phyloP scores from a whole-genome alignment of 179 eudicot genomes.

The Heliamphora pulchella region DNA sequence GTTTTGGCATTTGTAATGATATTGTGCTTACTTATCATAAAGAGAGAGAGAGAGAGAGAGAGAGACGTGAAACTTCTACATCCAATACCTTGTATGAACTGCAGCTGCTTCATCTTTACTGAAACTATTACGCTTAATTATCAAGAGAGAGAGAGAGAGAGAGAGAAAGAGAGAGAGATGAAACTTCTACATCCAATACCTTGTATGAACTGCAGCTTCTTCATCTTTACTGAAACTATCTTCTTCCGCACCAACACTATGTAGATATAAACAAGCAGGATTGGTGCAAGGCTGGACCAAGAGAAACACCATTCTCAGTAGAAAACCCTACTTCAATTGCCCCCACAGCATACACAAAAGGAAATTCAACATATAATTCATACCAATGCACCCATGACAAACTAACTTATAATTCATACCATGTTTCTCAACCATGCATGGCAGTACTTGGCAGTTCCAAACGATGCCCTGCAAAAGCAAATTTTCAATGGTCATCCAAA shows the following conservation, averaged over 20 bases:
- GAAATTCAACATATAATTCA: background rate
- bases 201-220: constrained; percentile 75
- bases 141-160: too few relatives aligned
- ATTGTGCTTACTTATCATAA: constrained; percentile 14
- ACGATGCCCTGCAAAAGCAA: constrained; percentile 66
- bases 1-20: constrained; percentile 5
- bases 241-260: constrained; percentile 81
- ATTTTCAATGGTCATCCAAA: constrained; percentile 14
- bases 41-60: too few relatives aligned
- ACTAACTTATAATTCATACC: constrained; percentile 37
- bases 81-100: constrained; percentile 67
- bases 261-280: constrained; percentile 86
- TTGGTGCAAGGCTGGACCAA: constrained; percentile 79
- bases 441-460: constrained; percentile 98
- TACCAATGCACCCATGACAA: constrained; percentile 6
- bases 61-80: background rate
- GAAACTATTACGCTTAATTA: constrained; percentile 43
- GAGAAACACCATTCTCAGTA: constrained; percentile 18
- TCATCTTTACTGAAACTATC: constrained; percentile 98
- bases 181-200: constrained; percentile 37
- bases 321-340: background rate
- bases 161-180: background rate
- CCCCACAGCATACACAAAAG: background rate
- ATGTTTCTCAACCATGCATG: constrained; percentile 94
- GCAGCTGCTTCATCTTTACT: constrained; percentile 91